Evolutionary conservation across 2,329 filamentous ascomycete genomes (phyloP).

Genomic region (Penicillium sp.): DNA sequence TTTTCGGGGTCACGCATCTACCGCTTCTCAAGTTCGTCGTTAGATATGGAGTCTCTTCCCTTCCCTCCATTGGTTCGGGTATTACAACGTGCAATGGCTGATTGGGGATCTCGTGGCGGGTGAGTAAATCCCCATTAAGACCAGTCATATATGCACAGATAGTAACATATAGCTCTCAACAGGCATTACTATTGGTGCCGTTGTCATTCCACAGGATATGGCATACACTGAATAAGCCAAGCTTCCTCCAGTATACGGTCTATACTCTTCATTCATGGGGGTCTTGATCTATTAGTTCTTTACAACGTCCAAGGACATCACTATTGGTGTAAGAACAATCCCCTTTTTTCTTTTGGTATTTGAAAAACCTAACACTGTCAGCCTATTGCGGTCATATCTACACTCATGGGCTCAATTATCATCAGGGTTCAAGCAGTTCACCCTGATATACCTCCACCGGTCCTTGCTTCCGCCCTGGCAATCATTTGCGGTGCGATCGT

Average conservation of each 20-base stretch:
- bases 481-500: constrained; percentile 74
- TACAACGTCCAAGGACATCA: constrained; percentile 94
- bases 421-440: constrained; percentile 55
- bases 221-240: constrained; percentile 81
- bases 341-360: constrained; percentile 18
- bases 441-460: constrained; percentile 56
- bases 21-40: constrained; percentile 47
- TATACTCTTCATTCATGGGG: constrained; percentile 93
- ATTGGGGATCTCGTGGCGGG: constrained; percentile 77
- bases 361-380: constrained; percentile 32
- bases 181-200: constrained; percentile 63
- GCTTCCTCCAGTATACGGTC: constrained; percentile 72
- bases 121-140: constrained; percentile 8
- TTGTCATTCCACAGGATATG: constrained; percentile 91
- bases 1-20: constrained; percentile 64
- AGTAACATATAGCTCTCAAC: neutral
- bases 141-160: neutral
- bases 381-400: constrained; percentile 92
- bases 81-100: constrained; percentile 86
- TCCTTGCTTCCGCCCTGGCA: constrained; percentile 74
- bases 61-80: constrained; percentile 75
- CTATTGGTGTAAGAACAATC: constrained; percentile 70
- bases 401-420: constrained; percentile 77
- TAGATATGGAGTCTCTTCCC: constrained; percentile 76
- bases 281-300: constrained; percentile 94